A percentile compares a stretch with the other conserved stretches of the same genome.
Conservation (phyloP, 2,329 filamentous ascomycete species). For the Penicillium sp. region DNA sequence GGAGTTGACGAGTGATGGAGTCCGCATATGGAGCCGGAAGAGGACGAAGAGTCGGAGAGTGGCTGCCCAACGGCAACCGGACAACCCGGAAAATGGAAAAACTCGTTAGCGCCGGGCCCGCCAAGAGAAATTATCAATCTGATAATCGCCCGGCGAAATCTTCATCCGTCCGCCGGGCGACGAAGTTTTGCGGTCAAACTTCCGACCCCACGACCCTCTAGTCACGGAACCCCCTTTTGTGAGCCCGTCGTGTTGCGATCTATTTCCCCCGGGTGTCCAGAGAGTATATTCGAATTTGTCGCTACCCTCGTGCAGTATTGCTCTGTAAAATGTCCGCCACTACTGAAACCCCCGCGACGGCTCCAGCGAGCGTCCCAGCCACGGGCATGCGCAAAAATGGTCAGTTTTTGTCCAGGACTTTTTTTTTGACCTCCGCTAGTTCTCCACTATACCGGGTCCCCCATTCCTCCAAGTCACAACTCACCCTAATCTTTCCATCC, state of each 20-base stretch:
- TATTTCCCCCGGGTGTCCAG: neutral
- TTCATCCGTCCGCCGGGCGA: constrained; percentile 5
- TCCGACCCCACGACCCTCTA: neutral
- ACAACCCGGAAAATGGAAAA: too few species aligned
- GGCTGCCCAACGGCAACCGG: constrained; percentile 10
- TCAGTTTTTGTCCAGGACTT: constrained; percentile 36
- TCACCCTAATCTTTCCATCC: constrained; percentile 13
- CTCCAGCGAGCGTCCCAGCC: constrained; percentile 28
- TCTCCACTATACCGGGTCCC: constrained; percentile 10
- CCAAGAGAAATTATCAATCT: constrained; percentile 41
- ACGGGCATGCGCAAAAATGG: constrained; percentile 77
- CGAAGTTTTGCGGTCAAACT: neutral
- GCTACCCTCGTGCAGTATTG: neutral
- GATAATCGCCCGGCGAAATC: constrained; percentile 27
- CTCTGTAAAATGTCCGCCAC: constrained; percentile 1
- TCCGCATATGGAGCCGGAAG: neutral
- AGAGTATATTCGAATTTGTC: neutral
- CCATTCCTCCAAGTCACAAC: constrained; percentile 4
- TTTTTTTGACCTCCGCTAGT: neutral
- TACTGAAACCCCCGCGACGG: constrained; percentile 13
- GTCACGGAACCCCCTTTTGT: neutral
- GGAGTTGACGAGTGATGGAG: constrained; percentile 1
- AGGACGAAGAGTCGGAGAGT: neutral
- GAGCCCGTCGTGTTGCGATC: neutral
- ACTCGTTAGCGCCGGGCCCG: constrained; percentile 10